A percentile compares a stretch with the other conserved stretches of the same genome.
These are phyloP conservation scores for Hypomontagnella monticulosa DNA, from an alignment of 495 filamentous ascomycete genomes.

Conservation along the genomic window DNA sequence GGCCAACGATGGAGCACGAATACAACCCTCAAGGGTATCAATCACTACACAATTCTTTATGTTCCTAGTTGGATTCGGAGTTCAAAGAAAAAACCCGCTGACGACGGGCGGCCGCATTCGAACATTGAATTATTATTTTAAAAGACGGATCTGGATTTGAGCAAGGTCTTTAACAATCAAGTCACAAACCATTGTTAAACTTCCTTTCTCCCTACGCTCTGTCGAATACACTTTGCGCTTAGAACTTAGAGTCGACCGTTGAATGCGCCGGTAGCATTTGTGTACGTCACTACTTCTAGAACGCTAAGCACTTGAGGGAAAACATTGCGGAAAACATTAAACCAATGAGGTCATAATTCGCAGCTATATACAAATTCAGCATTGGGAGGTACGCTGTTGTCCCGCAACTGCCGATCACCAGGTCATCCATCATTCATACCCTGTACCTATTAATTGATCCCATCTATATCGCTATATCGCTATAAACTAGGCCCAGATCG, in stretches of 20 bases:
- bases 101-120: too few species aligned
- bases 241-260: not conserved
- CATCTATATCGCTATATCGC: not conserved
- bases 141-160: too few species aligned
- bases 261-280: not conserved
- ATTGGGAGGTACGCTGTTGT: slow-evolving; percentile 13
- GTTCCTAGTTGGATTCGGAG: not conserved
- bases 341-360: slow-evolving; percentile 40
- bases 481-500: too few species aligned
- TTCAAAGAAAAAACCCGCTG: too few species aligned
- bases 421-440: slow-evolving; percentile 10
- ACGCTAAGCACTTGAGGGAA: slow-evolving; percentile 14
- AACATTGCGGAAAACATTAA: too few species aligned
- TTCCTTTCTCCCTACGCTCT: too few species aligned
- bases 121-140: too few species aligned
- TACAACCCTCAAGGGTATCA: not conserved
- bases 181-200: too few species aligned
- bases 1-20: slow-evolving; percentile 29
- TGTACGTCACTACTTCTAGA: slow-evolving; percentile 32
- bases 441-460: too few species aligned
- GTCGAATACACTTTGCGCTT: too few species aligned
- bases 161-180: too few species aligned
- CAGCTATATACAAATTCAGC: slow-evolving; percentile 3
- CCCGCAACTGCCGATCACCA: slow-evolving; percentile 40
- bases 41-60: not conserved